phyloP scores from a whole-genome alignment of 2,329 filamentous ascomycete genomes.

The Alternaria triticina region DNA sequence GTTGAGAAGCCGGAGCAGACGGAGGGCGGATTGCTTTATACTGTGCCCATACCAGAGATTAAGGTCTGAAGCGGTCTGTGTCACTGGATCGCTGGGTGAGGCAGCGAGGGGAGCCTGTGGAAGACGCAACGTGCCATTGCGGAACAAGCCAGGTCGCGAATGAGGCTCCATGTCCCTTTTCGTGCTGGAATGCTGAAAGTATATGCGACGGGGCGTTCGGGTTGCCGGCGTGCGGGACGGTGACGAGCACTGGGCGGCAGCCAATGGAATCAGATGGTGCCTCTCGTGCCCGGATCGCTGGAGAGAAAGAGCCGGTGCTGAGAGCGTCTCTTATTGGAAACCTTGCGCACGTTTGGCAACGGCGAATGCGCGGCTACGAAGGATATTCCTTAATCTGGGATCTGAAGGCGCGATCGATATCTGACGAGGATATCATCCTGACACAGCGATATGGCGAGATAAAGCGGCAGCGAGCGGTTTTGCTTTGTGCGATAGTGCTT shows the following conservation, averaged over 20 bases:
- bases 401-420: slow-evolving; percentile 15
- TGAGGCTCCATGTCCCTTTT: slow-evolving; percentile 44
- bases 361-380: slow-evolving; percentile 33
- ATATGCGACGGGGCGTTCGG: slow-evolving; percentile 40
- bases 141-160: slow-evolving; percentile 39
- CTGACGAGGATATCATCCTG: slow-evolving; percentile 25
- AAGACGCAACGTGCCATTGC: slow-evolving; percentile 44
- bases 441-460: slow-evolving; percentile 21
- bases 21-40: slow-evolving; percentile 37
- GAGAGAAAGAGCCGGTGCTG: slow-evolving; percentile 37
- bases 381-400: slow-evolving; percentile 23
- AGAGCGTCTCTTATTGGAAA: slow-evolving; percentile 31
- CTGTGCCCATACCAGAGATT: slow-evolving; percentile 22
- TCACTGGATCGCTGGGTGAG: slow-evolving; percentile 28
- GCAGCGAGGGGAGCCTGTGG: slow-evolving; percentile 44
- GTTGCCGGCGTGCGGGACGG: slow-evolving; percentile 29
- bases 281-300: slow-evolving; percentile 42
- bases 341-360: slow-evolving; percentile 37
- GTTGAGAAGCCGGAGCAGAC: slow-evolving; percentile 28
- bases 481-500: neutral
- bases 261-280: slow-evolving; percentile 40
- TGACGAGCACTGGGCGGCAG: slow-evolving; percentile 21
- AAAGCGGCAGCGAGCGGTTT: slow-evolving; percentile 4
- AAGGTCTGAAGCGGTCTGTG: slow-evolving; percentile 35
- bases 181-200: slow-evolving; percentile 44